Percentiles rank a stretch among this genome's conserved stretches.
These are phyloP conservation scores for Xylaria acuta DNA, from an alignment of 495 filamentous ascomycete genomes.

Conservation along the genomic window DNA sequence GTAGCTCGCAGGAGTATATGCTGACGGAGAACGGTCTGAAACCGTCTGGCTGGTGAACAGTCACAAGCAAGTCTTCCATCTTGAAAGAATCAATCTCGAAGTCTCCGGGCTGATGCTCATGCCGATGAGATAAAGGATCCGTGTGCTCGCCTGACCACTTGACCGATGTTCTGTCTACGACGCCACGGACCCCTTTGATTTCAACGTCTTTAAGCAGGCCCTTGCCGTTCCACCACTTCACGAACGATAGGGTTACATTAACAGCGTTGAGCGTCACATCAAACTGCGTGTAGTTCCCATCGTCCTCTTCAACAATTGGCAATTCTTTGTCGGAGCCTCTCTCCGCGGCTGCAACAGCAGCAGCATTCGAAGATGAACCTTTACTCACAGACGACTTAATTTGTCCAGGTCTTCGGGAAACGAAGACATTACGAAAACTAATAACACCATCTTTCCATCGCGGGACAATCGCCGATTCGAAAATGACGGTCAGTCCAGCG, in stretches of 20 bases:
- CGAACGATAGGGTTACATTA: constrained; percentile 95
- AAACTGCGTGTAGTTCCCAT: constrained; percentile 97
- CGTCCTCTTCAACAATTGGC: constrained; percentile 67
- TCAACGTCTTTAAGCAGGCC: constrained; percentile 91
- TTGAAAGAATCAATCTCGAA: constrained; percentile 97
- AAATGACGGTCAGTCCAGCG: constrained; percentile 93
- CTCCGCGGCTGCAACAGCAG: constrained; percentile 82
- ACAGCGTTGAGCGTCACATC: constrained; percentile 94
- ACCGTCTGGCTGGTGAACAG: constrained; percentile 84
- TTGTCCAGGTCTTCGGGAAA: constrained; percentile 88
- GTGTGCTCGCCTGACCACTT: constrained; percentile 70
- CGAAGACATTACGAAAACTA: constrained; percentile 95
- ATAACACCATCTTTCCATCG: constrained; percentile 95
- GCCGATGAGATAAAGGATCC: constrained; percentile 85
- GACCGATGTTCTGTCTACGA: constrained; percentile 86
- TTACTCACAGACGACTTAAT: constrained; percentile 81
- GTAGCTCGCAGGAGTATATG: constrained; percentile 93
- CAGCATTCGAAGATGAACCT: constrained; percentile 84
- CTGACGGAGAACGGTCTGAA: constrained; percentile 95
- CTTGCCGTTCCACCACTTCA: constrained; percentile 97
- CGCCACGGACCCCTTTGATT: constrained; percentile 94
- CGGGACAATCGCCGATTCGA: constrained; percentile 96
- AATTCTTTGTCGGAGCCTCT: constrained; percentile 55
- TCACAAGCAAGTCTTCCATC: constrained; percentile 90
- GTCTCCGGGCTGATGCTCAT: constrained; percentile 88